Evolutionary conservation across 495 filamentous ascomycete genomes (phyloP).

Genomic region (Amorphotheca resinae): DNA sequence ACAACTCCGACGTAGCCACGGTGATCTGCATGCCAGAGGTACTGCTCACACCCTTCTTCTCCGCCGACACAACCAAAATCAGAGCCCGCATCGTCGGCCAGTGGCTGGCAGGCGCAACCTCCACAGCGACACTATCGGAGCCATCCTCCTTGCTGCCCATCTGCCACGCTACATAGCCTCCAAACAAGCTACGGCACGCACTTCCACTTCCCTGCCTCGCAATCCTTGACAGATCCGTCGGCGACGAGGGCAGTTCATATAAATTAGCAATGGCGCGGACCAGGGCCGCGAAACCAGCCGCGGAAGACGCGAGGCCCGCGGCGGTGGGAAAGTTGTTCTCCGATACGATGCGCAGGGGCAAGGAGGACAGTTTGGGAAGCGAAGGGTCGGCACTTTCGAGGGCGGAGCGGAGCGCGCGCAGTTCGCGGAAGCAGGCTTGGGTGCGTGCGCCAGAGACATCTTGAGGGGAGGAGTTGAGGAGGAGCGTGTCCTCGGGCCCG

Average conservation of each 20-base stretch:
- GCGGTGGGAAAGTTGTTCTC: slow-evolving; percentile 99
- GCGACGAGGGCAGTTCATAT: slow-evolving; percentile 67
- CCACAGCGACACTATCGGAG: slow-evolving; percentile 68
- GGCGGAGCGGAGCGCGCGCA: slow-evolving; percentile 59
- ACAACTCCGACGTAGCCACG: slow-evolving; percentile 73
- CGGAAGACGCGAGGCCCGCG: slow-evolving; percentile 85
- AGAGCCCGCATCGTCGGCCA: slow-evolving; percentile 93
- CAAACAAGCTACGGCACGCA: slow-evolving; percentile 82
- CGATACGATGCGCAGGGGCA: slow-evolving; percentile 70
- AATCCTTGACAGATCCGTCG: slow-evolving; percentile 71
- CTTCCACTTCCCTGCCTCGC: slow-evolving; percentile 93
- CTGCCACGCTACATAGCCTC: slow-evolving; percentile 92
- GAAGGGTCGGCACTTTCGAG: slow-evolving; percentile 60
- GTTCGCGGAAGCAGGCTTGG: slow-evolving; percentile 77
- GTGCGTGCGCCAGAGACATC: slow-evolving; percentile 78
- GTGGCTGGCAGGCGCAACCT: slow-evolving; percentile 74
- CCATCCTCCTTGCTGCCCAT: slow-evolving; percentile 61
- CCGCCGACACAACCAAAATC: slow-evolving; percentile 77
- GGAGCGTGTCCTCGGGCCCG: slow-evolving; percentile 54
- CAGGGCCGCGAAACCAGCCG: slow-evolving; percentile 89
- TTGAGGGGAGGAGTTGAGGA: slow-evolving; percentile 71
- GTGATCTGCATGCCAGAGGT: slow-evolving; percentile 96
- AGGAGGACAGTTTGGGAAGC: slow-evolving; percentile 61
- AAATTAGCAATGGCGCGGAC: slow-evolving; percentile 87
- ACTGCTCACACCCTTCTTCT: slow-evolving; percentile 86